Evolutionary conservation across 176 grass and related monocot species (phyloP).

Genomic region (Oryza longistaminata): DNA sequence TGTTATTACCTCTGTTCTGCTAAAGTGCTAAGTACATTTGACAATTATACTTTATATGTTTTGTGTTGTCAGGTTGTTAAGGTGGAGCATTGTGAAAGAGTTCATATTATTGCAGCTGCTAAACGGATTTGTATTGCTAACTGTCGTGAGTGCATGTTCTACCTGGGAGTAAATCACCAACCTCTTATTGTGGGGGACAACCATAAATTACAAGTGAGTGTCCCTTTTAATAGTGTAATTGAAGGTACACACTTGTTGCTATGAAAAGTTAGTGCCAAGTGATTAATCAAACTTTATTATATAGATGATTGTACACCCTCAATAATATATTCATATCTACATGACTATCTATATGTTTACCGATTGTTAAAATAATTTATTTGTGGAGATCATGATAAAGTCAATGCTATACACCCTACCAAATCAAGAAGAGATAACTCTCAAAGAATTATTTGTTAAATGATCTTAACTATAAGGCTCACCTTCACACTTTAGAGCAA

Average conservation of each 20-base stretch:
- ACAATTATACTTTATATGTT: conserved; percentile 25
- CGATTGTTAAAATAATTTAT: background rate
- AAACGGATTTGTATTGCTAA: conserved; percentile 94
- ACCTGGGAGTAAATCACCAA: conserved; percentile 82
- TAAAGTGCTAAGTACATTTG: background rate
- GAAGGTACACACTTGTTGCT: background rate
- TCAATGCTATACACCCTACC: background rate
- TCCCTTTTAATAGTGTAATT: conserved; percentile 22
- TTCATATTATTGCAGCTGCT: conserved; percentile 89
- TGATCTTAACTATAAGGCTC: background rate
- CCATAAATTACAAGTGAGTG: conserved; percentile 91
- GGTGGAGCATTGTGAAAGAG: conserved; percentile 98
- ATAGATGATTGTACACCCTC: background rate
- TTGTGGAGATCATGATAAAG: background rate
- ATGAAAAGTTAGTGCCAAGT: background rate
- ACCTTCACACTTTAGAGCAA: background rate
- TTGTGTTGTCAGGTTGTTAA: conserved; percentile 69
- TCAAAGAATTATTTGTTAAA: background rate
- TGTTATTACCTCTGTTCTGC: background rate
- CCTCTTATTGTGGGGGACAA: conserved; percentile 95
- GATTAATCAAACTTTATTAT: conserved; percentile 1
- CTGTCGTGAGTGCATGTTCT: conserved; percentile 93
- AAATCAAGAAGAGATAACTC: background rate
- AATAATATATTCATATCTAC: background rate
- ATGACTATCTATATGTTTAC: background rate